Evolutionary conservation across 2,329 filamentous ascomycete genomes (phyloP), one percentile per base, ranked within the genome.

Genomic region (Cordyceps farinosa): DNA sequence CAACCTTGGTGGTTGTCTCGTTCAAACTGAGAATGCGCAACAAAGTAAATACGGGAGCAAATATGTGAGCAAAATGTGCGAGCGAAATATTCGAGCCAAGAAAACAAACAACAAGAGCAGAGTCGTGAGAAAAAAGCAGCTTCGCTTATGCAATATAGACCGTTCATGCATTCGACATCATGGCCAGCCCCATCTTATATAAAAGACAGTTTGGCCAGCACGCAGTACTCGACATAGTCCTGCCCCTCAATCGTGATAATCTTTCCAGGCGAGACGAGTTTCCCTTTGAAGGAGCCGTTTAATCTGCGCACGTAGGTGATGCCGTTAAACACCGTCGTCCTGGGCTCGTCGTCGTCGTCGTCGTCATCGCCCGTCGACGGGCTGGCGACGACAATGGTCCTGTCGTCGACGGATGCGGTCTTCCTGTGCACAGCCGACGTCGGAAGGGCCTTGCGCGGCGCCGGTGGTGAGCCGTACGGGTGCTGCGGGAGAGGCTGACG

Each of bases 241-340:
- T 63, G 53, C 13, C 55, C 55, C 30, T 63, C 61, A 58, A 63
- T 63, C 38, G 61, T 63, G n/a, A 63, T 59, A 32, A 63, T 59
- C 11, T 58, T 63, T 54, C 61, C 61, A 36, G 61, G 61, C n/a
- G 61, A 63, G 22, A 63, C 61, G 40, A 58, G 55, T 40, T 58
- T 63, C 1, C 61, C 53, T 17, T 48, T 52, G 17, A 63, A 63
- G 6, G 55, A 58, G n/a, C 61, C 61, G 32, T 47, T 50, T 30
- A 47, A 38, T 29, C 57, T 58, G n/a, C 61, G 55, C 22, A 53
- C 42, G 17, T 63, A 63, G 2, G 54, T 63, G 5, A 63, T n/a
- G 38, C 61, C 61, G 36, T 54, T 54, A 5, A 58, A 45, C 5
- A 55, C 40, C 22, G 30, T 47, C 5, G 60, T 48, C 32, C 42